Conservation (phyloP, 2,329 filamentous ascomycete genomes). For the Leptographium lundbergii region DNA sequence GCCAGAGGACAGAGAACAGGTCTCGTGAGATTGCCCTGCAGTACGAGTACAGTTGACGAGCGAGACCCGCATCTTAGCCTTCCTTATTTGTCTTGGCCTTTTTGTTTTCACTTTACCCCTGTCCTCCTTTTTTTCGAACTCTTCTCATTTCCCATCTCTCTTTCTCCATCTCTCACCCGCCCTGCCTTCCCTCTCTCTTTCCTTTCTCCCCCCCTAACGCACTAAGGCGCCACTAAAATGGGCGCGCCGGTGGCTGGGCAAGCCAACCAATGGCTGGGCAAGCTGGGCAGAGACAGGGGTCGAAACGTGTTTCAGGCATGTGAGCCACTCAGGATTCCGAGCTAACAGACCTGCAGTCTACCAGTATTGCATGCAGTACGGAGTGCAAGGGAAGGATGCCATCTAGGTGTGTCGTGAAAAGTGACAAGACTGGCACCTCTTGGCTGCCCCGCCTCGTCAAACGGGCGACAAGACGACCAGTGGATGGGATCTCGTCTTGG, state of each 20-base stretch:
- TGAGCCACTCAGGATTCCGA: neutral
- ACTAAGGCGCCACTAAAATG: neutral
- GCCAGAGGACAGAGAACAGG: neutral
- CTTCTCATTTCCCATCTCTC: neutral
- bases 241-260: neutral
- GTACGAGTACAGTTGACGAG: no score
- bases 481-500: no score
- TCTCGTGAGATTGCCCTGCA: neutral
- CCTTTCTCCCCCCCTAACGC: neutral
- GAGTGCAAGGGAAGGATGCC: no score
- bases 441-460: no score
- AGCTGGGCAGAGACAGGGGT: neutral
- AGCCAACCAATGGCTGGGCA: neutral
- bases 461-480: no score
- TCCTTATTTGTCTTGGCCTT: neutral
- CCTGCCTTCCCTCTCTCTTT: neutral
- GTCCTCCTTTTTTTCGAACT: neutral
- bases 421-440: no score
- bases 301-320: conserved; percentile 3
- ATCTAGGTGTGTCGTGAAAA: no score
- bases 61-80: neutral
- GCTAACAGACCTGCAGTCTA: neutral
- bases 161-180: neutral
- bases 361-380: no score
- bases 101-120: neutral